Percentiles rank a stretch among this genome's conserved stretches.
Conservation (phyloP, 2,329 filamentous ascomycete species). For the Neopestalotiopsis rosae region DNA sequence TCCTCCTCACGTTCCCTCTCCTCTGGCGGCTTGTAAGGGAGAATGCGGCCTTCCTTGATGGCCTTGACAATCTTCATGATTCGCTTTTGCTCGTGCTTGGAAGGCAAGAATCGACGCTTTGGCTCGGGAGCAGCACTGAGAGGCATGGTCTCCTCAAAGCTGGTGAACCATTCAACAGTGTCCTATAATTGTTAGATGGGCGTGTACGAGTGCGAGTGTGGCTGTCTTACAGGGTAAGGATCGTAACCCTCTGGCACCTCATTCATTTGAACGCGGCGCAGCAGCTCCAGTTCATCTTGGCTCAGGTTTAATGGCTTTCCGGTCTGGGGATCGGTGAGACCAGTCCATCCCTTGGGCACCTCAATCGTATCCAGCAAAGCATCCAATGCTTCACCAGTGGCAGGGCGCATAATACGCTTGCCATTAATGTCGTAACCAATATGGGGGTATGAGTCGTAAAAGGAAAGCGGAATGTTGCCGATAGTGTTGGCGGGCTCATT, state of each 20-base stretch:
- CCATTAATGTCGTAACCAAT: slow-evolving; percentile 99
- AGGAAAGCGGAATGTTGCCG: slow-evolving; percentile 89
- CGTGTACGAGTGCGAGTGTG: neutral
- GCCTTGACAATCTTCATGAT: slow-evolving; percentile 97
- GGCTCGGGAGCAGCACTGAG: slow-evolving; percentile 93
- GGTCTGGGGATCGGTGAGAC: slow-evolving; percentile 89
- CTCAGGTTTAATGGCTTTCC: slow-evolving; percentile 90
- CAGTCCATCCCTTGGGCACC: slow-evolving; percentile 95
- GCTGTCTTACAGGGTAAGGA: slow-evolving; percentile 75
- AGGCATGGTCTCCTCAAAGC: slow-evolving; percentile 91
- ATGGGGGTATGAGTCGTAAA: slow-evolving; percentile 81
- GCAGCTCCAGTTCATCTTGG: slow-evolving; percentile 84
- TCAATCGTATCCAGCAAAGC: slow-evolving; percentile 95
- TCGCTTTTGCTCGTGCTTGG: slow-evolving; percentile 94
- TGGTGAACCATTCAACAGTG: slow-evolving; percentile 92
- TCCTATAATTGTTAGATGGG: slow-evolving; percentile 52
- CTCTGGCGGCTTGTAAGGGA: slow-evolving; percentile 82
- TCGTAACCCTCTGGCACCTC: slow-evolving; percentile 90
- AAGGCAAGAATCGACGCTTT: slow-evolving; percentile 93
- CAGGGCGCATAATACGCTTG: slow-evolving; percentile 95
- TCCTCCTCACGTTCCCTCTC: slow-evolving; percentile 72
- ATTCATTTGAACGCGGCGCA: slow-evolving; percentile 87
- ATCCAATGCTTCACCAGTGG: slow-evolving; percentile 91
- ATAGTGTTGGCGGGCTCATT: slow-evolving; percentile 86
- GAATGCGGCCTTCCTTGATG: slow-evolving; percentile 90